Base-by-base conservation (phyloP, 495 filamentous ascomycete genomes). In the Cercophora newfieldiana region DNA sequence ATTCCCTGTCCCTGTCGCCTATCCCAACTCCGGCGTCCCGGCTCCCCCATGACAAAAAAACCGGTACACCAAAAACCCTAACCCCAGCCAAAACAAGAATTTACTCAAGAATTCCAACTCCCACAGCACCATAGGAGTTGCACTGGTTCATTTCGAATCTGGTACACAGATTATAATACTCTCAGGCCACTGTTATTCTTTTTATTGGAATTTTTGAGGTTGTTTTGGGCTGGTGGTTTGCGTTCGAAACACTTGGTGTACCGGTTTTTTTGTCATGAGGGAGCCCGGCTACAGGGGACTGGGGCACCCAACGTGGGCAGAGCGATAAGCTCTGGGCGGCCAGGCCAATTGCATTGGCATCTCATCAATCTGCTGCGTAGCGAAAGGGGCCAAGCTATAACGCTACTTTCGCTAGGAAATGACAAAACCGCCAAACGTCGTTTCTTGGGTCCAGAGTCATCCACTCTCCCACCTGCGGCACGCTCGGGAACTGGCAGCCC, bases 361-460 rank as follows among this genome's bases (percentile, higher is more conserved):
- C 4, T 53, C 50, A 53, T 53, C n/a, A 53, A 53, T 22, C 6
- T n/a, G 50, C 50, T 19, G 50, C 50, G 50, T 28, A 26, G 54
- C 24, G 21, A 30, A 57, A n/a, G 26, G 54, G 22, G 54, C 26
- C 54, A 29, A 22, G 22, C 25, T 44, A 44, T 44, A 44, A 44
- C 4, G 37, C 37, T 14, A 7, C 54, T 28, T 28, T 57, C 16
- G 54, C 18, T 30, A n/a, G 54, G 54, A 57, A 57, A 57, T 57
- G 54, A 57, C 24, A 2, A n/a, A 26, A 57, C 54, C 54, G 26
- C 1, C 54, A 5, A 29, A 29, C 24, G 24, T 7, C 21, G 21
- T 29, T 57, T 57, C 54, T 57, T 57, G 54, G 54, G 54, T 57
- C 54, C 54, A 30, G 7, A 57, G 54, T 57, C 54, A 57, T 31